Percentiles rank a stretch among this genome's conserved stretches.
phyloP scores from a whole-genome alignment of 257 asterid species.

The Coffea eugenioides region DNA sequence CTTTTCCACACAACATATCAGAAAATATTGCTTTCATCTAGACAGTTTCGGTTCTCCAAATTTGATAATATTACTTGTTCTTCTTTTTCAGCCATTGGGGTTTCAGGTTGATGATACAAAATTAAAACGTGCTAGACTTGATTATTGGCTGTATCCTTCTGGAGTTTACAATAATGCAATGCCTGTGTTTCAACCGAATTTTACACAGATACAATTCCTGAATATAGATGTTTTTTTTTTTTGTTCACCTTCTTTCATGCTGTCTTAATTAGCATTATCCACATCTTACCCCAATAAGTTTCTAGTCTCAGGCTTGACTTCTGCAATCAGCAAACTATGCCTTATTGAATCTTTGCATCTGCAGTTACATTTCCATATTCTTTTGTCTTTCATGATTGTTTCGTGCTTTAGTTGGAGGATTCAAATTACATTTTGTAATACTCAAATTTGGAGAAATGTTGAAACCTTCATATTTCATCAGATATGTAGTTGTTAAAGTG shows the following conservation, averaged over 20 bases:
- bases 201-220: not conserved
- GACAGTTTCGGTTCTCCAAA: conserved; percentile 10
- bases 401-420: not conserved
- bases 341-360: not conserved
- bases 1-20: not conserved
- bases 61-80: conserved; percentile 15
- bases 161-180: too few species aligned
- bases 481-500: conserved; percentile 88
- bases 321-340: not conserved
- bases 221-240: not conserved
- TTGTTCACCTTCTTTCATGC: not conserved
- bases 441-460: not conserved
- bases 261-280: not conserved
- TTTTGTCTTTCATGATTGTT: not conserved
- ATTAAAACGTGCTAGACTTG: conserved; percentile 93
- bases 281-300: not conserved
- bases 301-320: not conserved
- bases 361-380: not conserved
- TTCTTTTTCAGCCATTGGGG: conserved; percentile 75
- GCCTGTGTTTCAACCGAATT: not conserved
- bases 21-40: not conserved
- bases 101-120: conserved; percentile 82
- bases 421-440: not conserved
- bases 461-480: conserved; percentile 46
- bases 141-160: conserved; percentile 98